phyloP scores from a whole-genome alignment of 345 rosid genomes.

The Corymbia maculata region DNA sequence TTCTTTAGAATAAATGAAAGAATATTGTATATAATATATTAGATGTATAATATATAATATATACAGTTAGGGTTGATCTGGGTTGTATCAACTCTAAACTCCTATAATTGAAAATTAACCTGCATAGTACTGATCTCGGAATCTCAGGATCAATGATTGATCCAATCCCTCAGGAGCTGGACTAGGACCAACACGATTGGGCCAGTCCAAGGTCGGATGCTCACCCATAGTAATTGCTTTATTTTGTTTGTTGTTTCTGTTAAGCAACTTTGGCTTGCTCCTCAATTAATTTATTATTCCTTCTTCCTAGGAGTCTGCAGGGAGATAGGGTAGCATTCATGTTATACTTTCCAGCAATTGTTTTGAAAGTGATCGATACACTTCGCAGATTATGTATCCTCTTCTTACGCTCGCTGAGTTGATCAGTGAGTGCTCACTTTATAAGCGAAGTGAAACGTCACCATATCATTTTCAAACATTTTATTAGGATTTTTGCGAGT shows the following conservation, averaged over 20 bases:
- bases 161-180: too few relatives aligned
- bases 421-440: neutral
- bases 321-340: neutral
- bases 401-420: neutral
- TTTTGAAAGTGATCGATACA: neutral
- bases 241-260: neutral
- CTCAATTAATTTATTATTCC: neutral
- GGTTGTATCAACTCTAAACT: too few relatives aligned
- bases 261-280: neutral
- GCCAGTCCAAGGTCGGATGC: too few relatives aligned
- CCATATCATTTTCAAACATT: neutral
- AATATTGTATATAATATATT: too few relatives aligned
- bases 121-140: too few relatives aligned
- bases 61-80: too few relatives aligned
- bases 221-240: neutral
- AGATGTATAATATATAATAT: too few relatives aligned
- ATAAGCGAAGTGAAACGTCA: neutral
- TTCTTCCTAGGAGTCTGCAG: neutral
- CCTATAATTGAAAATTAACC: too few relatives aligned
- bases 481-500: neutral
- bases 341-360: neutral
- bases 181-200: too few relatives aligned
- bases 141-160: too few relatives aligned
- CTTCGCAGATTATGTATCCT: neutral
- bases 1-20: too few relatives aligned